Conservation (phyloP, 306 rosid genomes). For the Vigna reflexopilosa region DNA sequence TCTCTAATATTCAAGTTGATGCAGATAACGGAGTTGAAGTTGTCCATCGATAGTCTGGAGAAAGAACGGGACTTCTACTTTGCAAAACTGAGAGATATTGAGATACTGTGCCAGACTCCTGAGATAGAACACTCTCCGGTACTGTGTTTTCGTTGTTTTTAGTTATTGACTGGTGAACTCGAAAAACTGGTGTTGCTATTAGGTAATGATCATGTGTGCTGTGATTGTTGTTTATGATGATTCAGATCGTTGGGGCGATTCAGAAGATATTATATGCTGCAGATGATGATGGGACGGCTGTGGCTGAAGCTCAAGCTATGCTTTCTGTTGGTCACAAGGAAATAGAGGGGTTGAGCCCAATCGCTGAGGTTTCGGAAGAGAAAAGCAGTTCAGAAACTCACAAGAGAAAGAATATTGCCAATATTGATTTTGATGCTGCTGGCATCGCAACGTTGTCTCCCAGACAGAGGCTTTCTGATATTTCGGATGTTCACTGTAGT, state of each 20-base stretch:
- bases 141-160: not conserved
- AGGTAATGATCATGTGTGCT: constrained; percentile 1
- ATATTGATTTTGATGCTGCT: constrained; percentile 75
- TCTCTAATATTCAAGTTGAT: constrained; percentile 14
- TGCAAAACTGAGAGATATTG: constrained; percentile 86
- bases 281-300: constrained; percentile 75
- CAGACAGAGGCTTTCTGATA: constrained; percentile 81
- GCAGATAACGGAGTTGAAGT: constrained; percentile 89
- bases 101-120: constrained; percentile 87
- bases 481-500: constrained; percentile 85
- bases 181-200: not conserved
- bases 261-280: constrained; percentile 90
- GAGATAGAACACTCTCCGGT: constrained; percentile 77
- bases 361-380: constrained; percentile 81
- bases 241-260: constrained; percentile 83
- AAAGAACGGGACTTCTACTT: constrained; percentile 96
- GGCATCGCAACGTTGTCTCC: constrained; percentile 68
- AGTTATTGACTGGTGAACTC: not conserved
- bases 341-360: constrained; percentile 71
- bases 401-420: constrained; percentile 76
- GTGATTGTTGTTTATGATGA: constrained; percentile 11
- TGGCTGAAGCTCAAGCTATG: constrained; percentile 93
- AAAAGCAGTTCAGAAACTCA: constrained; percentile 65
- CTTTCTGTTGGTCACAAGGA: constrained; percentile 55
- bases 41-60: constrained; percentile 95